Evolutionary conservation across 2,329 filamentous ascomycete genomes (phyloP).

Genomic region (Akanthomyces lecanii): DNA sequence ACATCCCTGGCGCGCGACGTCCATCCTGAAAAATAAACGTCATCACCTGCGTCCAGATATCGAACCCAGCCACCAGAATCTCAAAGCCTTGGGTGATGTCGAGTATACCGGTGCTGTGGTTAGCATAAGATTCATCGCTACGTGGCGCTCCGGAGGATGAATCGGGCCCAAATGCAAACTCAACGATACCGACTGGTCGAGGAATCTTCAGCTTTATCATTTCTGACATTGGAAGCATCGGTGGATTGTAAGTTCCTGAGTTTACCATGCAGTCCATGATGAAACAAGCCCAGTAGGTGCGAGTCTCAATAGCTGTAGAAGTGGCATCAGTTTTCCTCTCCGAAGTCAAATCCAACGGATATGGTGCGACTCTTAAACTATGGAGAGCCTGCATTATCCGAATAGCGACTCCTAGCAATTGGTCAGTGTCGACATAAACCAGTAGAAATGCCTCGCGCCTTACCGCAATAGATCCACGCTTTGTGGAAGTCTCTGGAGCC

Average conservation of each 20-base stretch:
- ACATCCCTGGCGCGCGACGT: conserved; percentile 37
- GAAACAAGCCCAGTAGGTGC: conserved; percentile 44
- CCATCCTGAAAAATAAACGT: conserved; percentile 41
- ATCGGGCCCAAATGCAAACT: conserved; percentile 37
- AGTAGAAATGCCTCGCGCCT: background rate
- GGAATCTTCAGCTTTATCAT: conserved; percentile 32
- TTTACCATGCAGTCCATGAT: conserved; percentile 43
- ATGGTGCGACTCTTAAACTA: conserved; percentile 27
- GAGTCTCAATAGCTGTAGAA: conserved; percentile 31
- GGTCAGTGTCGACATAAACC: background rate
- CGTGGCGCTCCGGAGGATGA: conserved; percentile 22
- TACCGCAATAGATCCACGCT: conserved; percentile 40
- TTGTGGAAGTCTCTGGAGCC: conserved; percentile 38
- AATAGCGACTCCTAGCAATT: conserved; percentile 31
- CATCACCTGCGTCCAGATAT: conserved; percentile 40
- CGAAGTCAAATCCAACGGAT: conserved; percentile 25
- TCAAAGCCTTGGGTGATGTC: conserved; percentile 29
- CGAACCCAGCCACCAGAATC: conserved; percentile 39
- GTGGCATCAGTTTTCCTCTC: conserved; percentile 22
- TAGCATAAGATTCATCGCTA: conserved; percentile 10
- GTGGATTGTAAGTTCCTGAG: conserved; percentile 37
- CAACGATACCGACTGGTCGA: conserved; percentile 30
- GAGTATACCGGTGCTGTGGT: conserved; percentile 20
- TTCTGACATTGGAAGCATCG: conserved; percentile 32
- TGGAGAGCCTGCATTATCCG: conserved; percentile 36